Percentiles rank a stretch among this genome's conserved stretches.
Evolutionary conservation across 2,329 filamentous ascomycete species (phyloP).

Genomic region (Triangularia verruculosa): DNA sequence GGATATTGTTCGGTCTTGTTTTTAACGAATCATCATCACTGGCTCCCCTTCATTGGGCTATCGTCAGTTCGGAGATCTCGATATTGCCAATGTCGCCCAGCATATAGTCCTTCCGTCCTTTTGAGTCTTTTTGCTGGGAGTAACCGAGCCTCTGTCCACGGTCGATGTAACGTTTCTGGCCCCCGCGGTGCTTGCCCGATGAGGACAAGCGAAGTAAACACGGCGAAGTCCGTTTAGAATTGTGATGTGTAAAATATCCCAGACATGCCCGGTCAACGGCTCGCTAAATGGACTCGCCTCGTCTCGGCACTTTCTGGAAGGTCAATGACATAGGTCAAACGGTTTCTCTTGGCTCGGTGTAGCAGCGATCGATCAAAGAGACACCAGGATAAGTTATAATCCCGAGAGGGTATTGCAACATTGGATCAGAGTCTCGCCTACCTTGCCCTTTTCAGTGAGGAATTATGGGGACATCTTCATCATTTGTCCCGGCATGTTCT

Average conservation of each 20-base stretch:
- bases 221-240: neutral
- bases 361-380: neutral
- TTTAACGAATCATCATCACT: neutral
- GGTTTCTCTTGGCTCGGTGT: neutral
- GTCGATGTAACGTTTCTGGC: slow-evolving; percentile 1
- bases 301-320: slow-evolving; percentile 1
- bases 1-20: neutral
- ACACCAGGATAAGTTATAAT: slow-evolving; percentile 4
- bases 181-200: slow-evolving; percentile 4
- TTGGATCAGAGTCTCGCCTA: neutral
- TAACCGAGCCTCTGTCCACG: neutral
- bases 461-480: neutral
- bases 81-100: neutral
- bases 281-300: neutral
- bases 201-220: neutral
- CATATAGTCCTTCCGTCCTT: neutral
- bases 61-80: neutral
- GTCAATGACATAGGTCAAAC: neutral
- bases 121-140: neutral
- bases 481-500: neutral
- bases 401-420: slow-evolving; percentile 6
- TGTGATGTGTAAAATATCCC: neutral
- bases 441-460: neutral
- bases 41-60: neutral
- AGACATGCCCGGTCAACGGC: neutral